Base-by-base conservation (phyloP, 768 basidiomycete genomes). In the Tulasnella sp. region DNA sequence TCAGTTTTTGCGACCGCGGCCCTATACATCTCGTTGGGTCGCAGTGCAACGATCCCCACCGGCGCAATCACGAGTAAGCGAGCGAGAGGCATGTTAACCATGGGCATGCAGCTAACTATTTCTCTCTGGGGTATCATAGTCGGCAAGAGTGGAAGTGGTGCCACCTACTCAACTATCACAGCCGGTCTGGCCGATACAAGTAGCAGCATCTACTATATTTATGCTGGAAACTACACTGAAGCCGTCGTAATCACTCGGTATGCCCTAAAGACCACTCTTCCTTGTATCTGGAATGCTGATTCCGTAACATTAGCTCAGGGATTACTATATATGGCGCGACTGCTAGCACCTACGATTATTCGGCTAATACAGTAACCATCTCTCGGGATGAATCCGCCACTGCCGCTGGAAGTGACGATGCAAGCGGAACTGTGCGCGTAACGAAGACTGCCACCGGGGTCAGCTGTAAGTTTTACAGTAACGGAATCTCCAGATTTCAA, bases 351-450 rank as follows among this genome's bases (percentile, higher is more conserved):
- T 53, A 53, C 32, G 27, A 23, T 13, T n/a, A 53, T 15, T 38
- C 52, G 26, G 30, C 52, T 34, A 53, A 56, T 30, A 56, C 45
- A n/a, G 38, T 58, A 23, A 62, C 61, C n/a, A 61, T 56, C 45
- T 44, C 38, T 30, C 38, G 51, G n/a, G 60, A 59, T 60, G 58
- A 43, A 15, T 21, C 26, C 19, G 70, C 70, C 2, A 63, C 55
- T 4, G 17, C 4, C 8, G 64, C 63, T 13, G 64, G 64, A 13
- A 58, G 63, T 21, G 60, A 65, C 52, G 63, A 64, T 38, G 51
- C 45, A 2, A 64, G 63, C 42, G 64, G 60, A 17, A 65, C 64
- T 7, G 60, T 64, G 30, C 53, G 60, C 5, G 60, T 65, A 44
- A 26, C 32, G 11, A 38, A 38, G 15, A 15, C 34, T 15, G 64